phyloP scores from a whole-genome alignment of 2,329 filamentous ascomycete species.

The Penicillium nordicum region DNA sequence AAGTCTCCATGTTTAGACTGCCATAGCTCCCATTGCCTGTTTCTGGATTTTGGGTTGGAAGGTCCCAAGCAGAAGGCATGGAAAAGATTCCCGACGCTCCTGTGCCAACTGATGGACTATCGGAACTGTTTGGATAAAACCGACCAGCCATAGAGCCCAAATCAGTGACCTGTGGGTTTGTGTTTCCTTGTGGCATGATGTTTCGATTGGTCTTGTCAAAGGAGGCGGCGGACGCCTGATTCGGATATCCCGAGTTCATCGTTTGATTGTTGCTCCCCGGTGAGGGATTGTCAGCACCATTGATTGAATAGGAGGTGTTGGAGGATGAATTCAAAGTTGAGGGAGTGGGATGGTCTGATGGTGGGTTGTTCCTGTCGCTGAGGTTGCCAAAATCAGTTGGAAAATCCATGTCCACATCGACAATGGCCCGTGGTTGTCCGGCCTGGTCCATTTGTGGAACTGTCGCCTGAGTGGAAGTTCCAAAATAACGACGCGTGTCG shows the following conservation, averaged over 20 bases:
- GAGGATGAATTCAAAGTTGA: conserved; percentile 38
- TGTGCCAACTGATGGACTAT: conserved; percentile 15
- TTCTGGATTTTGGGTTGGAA: conserved; percentile 15
- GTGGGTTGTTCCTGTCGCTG: conserved; percentile 30
- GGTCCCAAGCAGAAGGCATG: conserved; percentile 32
- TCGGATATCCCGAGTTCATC: conserved; percentile 5
- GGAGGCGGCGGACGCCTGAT: conserved; percentile 11
- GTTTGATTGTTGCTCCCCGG: conserved; percentile 25
- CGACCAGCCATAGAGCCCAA: conserved; percentile 15
- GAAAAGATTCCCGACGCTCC: conserved; percentile 25
- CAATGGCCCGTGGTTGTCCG: background rate
- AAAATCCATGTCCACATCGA: conserved; percentile 33
- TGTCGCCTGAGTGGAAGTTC: conserved; percentile 4
- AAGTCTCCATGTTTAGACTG: conserved; percentile 23
- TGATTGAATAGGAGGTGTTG: conserved; percentile 35
- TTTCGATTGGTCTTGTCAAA: conserved; percentile 16
- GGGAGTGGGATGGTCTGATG: conserved; percentile 36
- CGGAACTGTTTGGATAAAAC: conserved; percentile 15
- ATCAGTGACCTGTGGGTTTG: conserved; percentile 17
- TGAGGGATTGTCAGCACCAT: conserved; percentile 27
- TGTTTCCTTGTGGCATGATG: conserved; percentile 11
- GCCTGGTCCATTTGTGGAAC: background rate
- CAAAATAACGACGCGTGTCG: conserved; percentile 11
- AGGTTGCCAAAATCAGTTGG: conserved; percentile 28
- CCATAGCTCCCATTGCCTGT: conserved; percentile 19